phyloP scores from a whole-genome alignment of 176 grass and related monocot species.

The Chrysopogon serrulatus region DNA sequence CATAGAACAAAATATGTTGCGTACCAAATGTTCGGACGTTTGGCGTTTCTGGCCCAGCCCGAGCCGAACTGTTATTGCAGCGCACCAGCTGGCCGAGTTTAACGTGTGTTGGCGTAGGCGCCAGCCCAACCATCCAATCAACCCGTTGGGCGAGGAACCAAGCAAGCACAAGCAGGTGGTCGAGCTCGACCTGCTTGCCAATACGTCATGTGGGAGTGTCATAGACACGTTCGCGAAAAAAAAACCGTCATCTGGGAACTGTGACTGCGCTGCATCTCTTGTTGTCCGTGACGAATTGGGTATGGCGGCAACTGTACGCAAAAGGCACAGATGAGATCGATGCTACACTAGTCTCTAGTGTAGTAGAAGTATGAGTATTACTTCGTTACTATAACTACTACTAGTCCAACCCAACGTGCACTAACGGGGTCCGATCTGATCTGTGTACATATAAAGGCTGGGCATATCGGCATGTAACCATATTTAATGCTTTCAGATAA shows the following conservation, averaged over 20 bases:
- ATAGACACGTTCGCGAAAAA: too few species aligned
- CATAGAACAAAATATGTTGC: neutral
- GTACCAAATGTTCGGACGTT: neutral
- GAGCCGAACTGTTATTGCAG: neutral
- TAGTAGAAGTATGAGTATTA: neutral
- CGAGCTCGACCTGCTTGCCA: neutral
- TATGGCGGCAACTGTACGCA: neutral
- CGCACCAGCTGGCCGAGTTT: neutral
- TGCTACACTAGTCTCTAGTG: neutral
- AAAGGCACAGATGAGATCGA: neutral
- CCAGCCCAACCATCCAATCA: neutral
- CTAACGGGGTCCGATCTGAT: neutral
- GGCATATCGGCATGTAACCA: neutral
- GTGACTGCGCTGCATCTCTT: neutral
- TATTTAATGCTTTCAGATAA: neutral
- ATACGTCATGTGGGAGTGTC: neutral
- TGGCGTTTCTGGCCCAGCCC: neutral
- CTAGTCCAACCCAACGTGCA: neutral
- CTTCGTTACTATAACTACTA: neutral
- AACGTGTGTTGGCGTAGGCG: neutral
- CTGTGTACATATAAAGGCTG: neutral
- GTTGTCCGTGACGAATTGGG: neutral
- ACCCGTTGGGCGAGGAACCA: neutral
- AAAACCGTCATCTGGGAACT: neutral
- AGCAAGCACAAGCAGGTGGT: neutral